Base-by-base conservation (phyloP, 805 yeast species). In the Wickerhamomyces ciferrii region DNA sequence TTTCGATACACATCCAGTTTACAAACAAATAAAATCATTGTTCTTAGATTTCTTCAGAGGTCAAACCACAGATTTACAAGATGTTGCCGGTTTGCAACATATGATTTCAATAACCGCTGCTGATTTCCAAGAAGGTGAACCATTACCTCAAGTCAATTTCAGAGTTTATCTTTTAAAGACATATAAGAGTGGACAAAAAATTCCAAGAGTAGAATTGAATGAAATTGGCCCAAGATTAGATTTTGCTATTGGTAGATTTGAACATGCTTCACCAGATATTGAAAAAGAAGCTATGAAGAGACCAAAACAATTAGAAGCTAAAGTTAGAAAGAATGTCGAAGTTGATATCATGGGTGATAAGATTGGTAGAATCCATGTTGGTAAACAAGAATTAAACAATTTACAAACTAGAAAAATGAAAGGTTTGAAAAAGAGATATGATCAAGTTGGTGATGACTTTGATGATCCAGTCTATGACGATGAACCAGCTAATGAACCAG, bases 321-420 rank as follows among this genome's bases (percentile, higher is more conserved):
- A 79, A 74, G 80, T 78, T 48, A 84, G 83, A 78, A 94, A 94
- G 88, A 94, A 94, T 63, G 83, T 94, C 45, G 84, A 84, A 52
- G 79, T 83, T 41, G 98, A 94, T 65, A 60, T 74, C 46, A 78
- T 94, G 87, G 99, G 99, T 71, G 99, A 94, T 67, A 89, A 92
- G 80, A 77, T 94, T 51, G 99, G 97, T 59, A 87, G 92, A 70
- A 82, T 94, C 60, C 99, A 94, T 65, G 86, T 94, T 68, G 97
- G 97, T 69, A 83, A 83, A 66, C 99, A 94, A 74, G 98, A 94
- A 66, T 74, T 94, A 66, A 75, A 79, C 62, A 84, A 84, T 66
- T 68, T 94, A 64, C 99, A 94, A 71, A 92, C 99, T 6, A 82
- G 99, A 71, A 94, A 94, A 81, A 89, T 94, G 97, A 94, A 94